These are phyloP conservation scores for Trametes cubensis DNA, from an alignment of 768 basidiomycete species.

Conservation along the genomic window DNA sequence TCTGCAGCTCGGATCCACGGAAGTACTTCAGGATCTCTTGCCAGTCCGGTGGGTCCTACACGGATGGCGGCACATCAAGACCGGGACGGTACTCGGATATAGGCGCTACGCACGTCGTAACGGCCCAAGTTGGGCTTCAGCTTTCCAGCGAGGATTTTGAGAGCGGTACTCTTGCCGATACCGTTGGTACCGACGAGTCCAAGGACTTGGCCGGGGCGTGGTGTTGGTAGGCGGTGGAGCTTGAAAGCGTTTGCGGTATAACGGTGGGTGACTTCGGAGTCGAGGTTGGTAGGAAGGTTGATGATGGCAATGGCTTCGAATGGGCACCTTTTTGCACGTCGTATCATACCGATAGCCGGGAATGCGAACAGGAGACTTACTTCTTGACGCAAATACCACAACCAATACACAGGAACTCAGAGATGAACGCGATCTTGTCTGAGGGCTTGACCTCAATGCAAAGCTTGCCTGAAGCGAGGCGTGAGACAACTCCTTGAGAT, in stretches of 20 bases:
- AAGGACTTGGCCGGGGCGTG: conserved; percentile 96
- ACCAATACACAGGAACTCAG: conserved; percentile 97
- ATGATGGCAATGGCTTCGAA: conserved; percentile 99
- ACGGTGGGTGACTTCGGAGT: conserved; percentile 95
- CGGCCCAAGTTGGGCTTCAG: conserved; percentile 96
- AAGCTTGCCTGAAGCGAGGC: conserved; percentile 69
- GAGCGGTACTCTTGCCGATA: conserved; percentile 98
- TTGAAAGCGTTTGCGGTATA: conserved; percentile 99
- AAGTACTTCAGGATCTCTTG: conserved; percentile 98
- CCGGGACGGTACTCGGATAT: conserved; percentile 1
- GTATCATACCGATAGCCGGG: neutral
- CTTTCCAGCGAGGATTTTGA: conserved; percentile 96
- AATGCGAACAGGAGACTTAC: conserved; percentile 49
- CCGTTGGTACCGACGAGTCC: conserved; percentile 99
- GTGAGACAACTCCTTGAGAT: neutral
- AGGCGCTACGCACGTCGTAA: conserved; percentile 72
- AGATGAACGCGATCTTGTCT: conserved; percentile 98
- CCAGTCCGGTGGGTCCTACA: conserved; percentile 97
- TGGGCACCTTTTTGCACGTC: conserved; percentile 69
- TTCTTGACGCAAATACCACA: conserved; percentile 99
- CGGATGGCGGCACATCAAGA: neutral
- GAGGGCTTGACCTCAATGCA: conserved; percentile 97
- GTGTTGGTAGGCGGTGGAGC: conserved; percentile 95
- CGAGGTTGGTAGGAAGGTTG: conserved; percentile 96
- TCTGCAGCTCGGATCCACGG: conserved; percentile 97